Base-by-base conservation (phyloP, 2,329 filamentous ascomycete species). In the Beauveria varroae region DNA sequence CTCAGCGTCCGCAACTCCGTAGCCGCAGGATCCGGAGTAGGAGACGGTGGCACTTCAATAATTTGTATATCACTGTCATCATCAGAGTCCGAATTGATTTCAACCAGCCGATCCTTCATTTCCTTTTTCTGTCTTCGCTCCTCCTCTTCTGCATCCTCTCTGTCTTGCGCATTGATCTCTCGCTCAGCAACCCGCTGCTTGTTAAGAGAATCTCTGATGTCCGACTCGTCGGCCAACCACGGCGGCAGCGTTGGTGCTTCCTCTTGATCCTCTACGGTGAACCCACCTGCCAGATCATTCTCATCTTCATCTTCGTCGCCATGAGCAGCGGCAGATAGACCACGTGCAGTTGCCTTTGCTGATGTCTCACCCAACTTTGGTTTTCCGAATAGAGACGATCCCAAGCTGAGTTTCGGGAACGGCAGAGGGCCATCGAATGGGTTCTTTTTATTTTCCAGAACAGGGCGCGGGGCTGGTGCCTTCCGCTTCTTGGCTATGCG, bases 371-470 rank as follows among this genome's bases (percentile, higher is more conserved):
- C 65, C 0, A 62, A 59, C 7, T 66, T 63, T 60, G 77, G 79
- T 64, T 78, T 79, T 5, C 74, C 74, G 63, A 86, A 86, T 2
- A 86, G 77, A 1, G 80, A 82, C 2, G 84, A 87, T 57, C 84
- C 86, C 79, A 83, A 86, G 50, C 89, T 86, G 1, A 96, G 80
- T 69, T 91, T 93, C 67, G 96, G 92, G 69, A 99, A 99, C 0
- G 95, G 95, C 5, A 99, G 74, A 0, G 93, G 91, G 0, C 93
- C 93, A 65, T 85, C 84, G 69, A 96, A 85, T 0, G 84, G 79
- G 66, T 86, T 85, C 65, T 83, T 84, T 41, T 81, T 78, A 55
- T 84, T 86, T 10, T 80, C 72, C n/a, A 74, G 68, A 3, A 76
- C 68, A 2, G 72, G 72, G 47, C 73, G 76, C n/a, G 72, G 71